Percentiles rank a stretch among this genome's conserved stretches.
Evolutionary conservation across 2,329 filamentous ascomycete genomes (phyloP).

Genomic region (Cyphellophora attinorum): DNA sequence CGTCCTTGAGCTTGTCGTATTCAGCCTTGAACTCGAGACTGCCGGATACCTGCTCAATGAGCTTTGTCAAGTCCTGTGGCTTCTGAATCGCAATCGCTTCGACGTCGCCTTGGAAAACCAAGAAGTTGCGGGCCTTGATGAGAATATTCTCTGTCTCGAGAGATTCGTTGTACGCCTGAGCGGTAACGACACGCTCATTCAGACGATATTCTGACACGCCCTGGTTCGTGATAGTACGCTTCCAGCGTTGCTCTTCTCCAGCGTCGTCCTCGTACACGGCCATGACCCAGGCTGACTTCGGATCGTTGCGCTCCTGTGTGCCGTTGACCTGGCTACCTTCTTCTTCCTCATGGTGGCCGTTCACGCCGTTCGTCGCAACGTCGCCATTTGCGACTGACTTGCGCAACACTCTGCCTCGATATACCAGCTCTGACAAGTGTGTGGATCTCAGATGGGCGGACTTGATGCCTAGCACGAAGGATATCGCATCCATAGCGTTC

Average conservation of each 20-base stretch:
- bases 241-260: slow-evolving; percentile 91
- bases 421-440: slow-evolving; percentile 88
- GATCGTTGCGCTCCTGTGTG: slow-evolving; percentile 58
- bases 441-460: slow-evolving; percentile 94
- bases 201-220: slow-evolving; percentile 94
- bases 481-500: slow-evolving; percentile 99
- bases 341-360: slow-evolving; percentile 54
- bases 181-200: slow-evolving; percentile 81
- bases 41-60: slow-evolving; percentile 96
- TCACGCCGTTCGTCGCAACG: slow-evolving; percentile 47
- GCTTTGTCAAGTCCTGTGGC: slow-evolving; percentile 79
- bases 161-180: slow-evolving; percentile 85
- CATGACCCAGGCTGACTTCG: slow-evolving; percentile 97
- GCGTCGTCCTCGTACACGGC: slow-evolving; percentile 97
- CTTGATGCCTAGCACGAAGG: slow-evolving; percentile 96
- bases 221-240: slow-evolving; percentile 79
- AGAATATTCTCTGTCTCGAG: slow-evolving; percentile 91
- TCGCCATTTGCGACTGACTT: slow-evolving; percentile 89
- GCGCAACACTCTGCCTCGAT: slow-evolving; percentile 86
- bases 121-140: slow-evolving; percentile 94
- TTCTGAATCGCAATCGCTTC: slow-evolving; percentile 94
- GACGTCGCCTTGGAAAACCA: slow-evolving; percentile 97
- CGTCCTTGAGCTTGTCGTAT: slow-evolving; percentile 81
- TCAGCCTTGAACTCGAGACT: slow-evolving; percentile 90
- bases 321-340: slow-evolving; percentile 51